phyloP scores from a whole-genome alignment of 139 green algal species.

The Coelastrella sp. region DNA sequence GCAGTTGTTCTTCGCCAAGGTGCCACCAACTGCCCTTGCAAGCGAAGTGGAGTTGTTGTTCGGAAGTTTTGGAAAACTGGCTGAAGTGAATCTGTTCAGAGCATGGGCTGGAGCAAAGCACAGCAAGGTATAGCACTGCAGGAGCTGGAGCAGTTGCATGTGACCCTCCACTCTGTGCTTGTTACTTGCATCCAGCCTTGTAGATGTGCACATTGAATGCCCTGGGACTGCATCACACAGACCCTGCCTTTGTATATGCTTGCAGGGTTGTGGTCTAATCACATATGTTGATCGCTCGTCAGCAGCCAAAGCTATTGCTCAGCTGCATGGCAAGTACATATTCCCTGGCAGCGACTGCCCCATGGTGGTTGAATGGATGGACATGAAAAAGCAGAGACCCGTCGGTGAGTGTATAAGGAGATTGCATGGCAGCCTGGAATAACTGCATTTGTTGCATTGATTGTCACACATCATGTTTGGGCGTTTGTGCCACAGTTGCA shows the following conservation, averaged over 20 bases:
- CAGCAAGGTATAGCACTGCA: conserved; percentile 41
- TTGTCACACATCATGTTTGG: too few relatives aligned
- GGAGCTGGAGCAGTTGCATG: too few relatives aligned
- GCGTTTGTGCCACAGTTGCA: too few relatives aligned
- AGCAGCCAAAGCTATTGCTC: background rate
- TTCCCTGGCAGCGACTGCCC: conserved; percentile 40
- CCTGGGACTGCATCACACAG: too few relatives aligned
- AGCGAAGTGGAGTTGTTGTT: conserved; percentile 40
- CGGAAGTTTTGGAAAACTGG: conserved; percentile 34
- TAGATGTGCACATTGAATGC: background rate
- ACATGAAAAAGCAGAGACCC: conserved; percentile 38
- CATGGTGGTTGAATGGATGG: conserved; percentile 49
- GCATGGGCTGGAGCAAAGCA: conserved; percentile 40
- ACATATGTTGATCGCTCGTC: background rate
- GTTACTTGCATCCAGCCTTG: too few relatives aligned
- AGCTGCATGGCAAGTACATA: conserved; percentile 42
- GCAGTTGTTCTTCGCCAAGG: conserved; percentile 48
- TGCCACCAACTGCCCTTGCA: conserved; percentile 18
- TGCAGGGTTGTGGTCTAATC: conserved; percentile 41
- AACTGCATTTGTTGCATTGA: too few relatives aligned
- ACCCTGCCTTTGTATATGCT: background rate
- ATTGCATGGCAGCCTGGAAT: too few relatives aligned
- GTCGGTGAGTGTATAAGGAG: background rate
- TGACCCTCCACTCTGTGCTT: too few relatives aligned
- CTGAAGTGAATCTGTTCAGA: conserved; percentile 46